Percentiles rank a stretch among this genome's conserved stretches.
These are phyloP conservation scores for Neurospora sp. DNA, from an alignment of 495 filamentous ascomycete genomes.

Conservation along the genomic window DNA sequence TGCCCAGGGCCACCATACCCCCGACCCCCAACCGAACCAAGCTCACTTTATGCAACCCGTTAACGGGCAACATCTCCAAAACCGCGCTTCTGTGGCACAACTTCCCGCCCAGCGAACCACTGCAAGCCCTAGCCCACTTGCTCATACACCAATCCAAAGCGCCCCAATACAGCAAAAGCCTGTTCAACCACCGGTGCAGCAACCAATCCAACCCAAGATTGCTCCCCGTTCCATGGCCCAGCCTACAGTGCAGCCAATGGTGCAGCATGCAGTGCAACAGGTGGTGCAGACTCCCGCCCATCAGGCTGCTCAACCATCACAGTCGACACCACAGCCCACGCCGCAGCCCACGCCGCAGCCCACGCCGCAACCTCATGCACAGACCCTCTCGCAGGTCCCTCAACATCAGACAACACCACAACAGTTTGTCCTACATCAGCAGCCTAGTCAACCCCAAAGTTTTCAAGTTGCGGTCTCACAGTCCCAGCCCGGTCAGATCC, in stretches of 20 bases:
- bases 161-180: conserved; percentile 21
- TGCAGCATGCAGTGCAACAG: neutral
- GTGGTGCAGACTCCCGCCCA: conserved; percentile 1
- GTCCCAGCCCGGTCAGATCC: neutral
- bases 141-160: conserved; percentile 12
- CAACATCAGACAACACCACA: neutral
- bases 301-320: neutral
- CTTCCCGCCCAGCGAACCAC: conserved; percentile 4
- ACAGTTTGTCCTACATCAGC: neutral
- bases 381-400: neutral
- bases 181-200: conserved; percentile 20
- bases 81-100: conserved; percentile 4
- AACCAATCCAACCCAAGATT: neutral
- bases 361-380: neutral
- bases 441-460: neutral
- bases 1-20: conserved; percentile 4
- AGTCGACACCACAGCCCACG: neutral
- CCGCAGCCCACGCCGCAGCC: neutral
- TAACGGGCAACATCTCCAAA: conserved; percentile 13
- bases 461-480: neutral
- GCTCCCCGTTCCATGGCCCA: neutral
- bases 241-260: neutral
- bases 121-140: conserved; percentile 7
- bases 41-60: conserved; percentile 5
- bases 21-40: conserved; percentile 6